Percentiles rank a stretch among this genome's conserved stretches.
phyloP scores from a whole-genome alignment of 2,329 filamentous ascomycete genomes.

The Hysterium pulicare region DNA sequence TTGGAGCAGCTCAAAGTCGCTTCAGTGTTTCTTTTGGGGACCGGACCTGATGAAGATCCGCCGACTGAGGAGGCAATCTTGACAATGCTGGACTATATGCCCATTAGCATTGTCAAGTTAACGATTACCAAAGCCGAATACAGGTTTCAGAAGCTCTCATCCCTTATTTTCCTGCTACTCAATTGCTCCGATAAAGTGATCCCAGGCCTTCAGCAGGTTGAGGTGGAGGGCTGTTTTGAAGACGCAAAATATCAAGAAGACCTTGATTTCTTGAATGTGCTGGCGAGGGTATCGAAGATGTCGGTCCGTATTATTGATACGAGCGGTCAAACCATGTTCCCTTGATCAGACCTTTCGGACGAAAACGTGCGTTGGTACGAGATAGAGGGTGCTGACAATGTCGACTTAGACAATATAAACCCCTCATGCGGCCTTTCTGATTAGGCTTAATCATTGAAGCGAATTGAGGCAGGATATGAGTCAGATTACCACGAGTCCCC shows the following conservation, averaged over 20 bases:
- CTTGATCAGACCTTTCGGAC: not conserved
- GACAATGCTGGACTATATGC: not conserved
- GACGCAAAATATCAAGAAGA: not conserved
- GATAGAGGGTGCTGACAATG: no score
- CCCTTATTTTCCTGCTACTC: not conserved
- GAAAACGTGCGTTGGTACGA: no score
- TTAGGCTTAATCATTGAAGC: no score
- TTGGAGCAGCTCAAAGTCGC: not conserved
- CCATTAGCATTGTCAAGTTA: not conserved
- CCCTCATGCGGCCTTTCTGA: no score
- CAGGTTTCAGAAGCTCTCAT: not conserved
- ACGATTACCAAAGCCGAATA: not conserved
- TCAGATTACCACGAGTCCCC: no score
- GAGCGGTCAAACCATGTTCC: not conserved
- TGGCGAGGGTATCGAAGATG: not conserved
- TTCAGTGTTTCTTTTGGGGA: not conserved
- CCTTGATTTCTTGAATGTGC: not conserved
- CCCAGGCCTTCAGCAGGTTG: not conserved
- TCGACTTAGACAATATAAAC: no score
- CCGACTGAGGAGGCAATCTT: not conserved
- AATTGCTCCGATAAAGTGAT: not conserved
- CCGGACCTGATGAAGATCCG: not conserved
- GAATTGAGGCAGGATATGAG: no score
- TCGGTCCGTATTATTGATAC: not conserved
- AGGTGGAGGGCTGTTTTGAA: not conserved